Percentiles rank a stretch among this genome's conserved stretches.
These are phyloP conservation scores for Amoebophrya sp. DNA, from an alignment of 169 alveolate species.

Conservation along the genomic window DNA sequence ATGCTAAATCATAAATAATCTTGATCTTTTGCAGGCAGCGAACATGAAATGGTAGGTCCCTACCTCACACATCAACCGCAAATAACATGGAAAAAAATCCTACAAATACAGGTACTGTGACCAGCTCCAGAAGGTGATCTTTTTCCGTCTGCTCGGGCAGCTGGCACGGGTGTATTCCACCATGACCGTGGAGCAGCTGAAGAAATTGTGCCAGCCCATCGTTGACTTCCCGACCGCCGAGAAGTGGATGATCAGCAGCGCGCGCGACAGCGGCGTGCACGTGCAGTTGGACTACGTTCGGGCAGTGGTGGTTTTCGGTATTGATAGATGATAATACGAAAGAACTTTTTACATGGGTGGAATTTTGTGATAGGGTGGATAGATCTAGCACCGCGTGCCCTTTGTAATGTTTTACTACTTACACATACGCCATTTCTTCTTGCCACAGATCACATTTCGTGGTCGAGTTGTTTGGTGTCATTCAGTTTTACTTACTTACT, in stretches of 20 bases:
- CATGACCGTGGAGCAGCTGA: background rate
- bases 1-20: too few relatives aligned
- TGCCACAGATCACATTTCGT: too few relatives aligned
- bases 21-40: too few relatives aligned
- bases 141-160: background rate
- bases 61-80: too few relatives aligned
- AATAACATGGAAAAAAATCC: too few relatives aligned
- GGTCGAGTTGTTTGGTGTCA: too few relatives aligned
- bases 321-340: background rate
- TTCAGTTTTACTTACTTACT: too few relatives aligned
- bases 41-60: too few relatives aligned
- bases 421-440: too few relatives aligned
- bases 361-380: too few relatives aligned
- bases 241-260: background rate
- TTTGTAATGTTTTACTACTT: too few relatives aligned
- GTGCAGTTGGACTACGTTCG: background rate
- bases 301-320: background rate
- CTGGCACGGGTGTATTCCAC: background rate
- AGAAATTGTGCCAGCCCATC: background rate
- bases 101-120: background rate
- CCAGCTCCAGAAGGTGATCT: background rate
- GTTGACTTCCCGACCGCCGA: background rate
- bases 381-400: too few relatives aligned
- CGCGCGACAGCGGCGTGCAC: background rate
- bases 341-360: background rate